Conservation (phyloP, 306 rosid species). For the Rosa lucieae region DNA sequence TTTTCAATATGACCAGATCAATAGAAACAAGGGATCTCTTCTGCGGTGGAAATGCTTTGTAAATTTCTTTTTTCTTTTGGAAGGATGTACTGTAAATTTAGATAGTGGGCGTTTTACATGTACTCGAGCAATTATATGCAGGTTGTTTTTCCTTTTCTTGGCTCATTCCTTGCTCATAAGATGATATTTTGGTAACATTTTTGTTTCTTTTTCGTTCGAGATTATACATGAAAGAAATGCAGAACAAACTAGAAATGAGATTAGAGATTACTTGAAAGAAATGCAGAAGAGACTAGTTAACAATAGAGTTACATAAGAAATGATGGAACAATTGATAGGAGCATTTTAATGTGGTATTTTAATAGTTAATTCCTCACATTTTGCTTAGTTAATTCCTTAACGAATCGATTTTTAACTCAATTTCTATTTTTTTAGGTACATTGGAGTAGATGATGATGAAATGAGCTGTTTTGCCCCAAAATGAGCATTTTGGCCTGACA, state of each 20-base stretch:
- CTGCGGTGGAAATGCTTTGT: background rate
- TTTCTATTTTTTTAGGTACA: no score
- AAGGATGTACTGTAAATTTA: constrained; percentile 4
- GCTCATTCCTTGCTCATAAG: background rate
- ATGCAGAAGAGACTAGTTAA: background rate
- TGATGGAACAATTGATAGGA: background rate
- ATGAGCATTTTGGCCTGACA: no score
- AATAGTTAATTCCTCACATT: no score
- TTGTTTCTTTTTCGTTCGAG: background rate
- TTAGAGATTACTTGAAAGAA: background rate
- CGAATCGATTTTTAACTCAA: no score
- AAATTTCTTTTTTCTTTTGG: background rate
- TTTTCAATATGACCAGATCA: constrained; percentile 1
- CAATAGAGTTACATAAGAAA: background rate
- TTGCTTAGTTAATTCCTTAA: no score
- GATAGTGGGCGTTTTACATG: background rate
- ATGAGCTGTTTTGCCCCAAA: no score
- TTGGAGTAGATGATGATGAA: no score
- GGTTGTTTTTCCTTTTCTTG: no score
- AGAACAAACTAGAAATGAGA: background rate
- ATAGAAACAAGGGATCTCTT: constrained; percentile 13
- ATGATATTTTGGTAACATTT: background rate
- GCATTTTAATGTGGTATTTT: no score
- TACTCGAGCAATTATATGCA: background rate
- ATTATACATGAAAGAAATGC: background rate